Percentiles rank a stretch among this genome's conserved stretches.
These are phyloP conservation scores for Porphyra umbilicalis DNA, from an alignment of 31 red algal genomes.

Conservation along the genomic window DNA sequence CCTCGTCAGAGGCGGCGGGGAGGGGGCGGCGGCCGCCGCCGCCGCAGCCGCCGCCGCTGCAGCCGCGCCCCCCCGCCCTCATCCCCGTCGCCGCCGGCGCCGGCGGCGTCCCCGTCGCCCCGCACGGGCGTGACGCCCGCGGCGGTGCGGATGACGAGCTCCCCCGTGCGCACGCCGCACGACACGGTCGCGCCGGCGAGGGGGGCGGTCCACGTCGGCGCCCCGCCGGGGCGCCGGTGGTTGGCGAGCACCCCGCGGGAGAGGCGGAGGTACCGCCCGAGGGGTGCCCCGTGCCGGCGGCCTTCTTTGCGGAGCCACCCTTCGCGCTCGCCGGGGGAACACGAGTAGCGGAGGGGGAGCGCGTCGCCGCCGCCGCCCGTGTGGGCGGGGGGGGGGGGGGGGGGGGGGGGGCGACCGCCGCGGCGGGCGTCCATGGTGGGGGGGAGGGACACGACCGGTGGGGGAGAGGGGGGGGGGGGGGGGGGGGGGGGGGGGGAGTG, in stretches of 20 bases:
- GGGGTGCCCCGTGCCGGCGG: conserved; percentile 24
- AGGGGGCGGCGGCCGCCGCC: too few relatives aligned
- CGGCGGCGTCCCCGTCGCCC: not conserved
- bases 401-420: too few relatives aligned
- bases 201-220: not conserved
- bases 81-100: not conserved
- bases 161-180: not conserved
- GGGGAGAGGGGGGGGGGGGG: too few relatives aligned
- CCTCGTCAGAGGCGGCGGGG: too few relatives aligned
- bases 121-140: not conserved
- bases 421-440: too few relatives aligned
- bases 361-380: too few relatives aligned
- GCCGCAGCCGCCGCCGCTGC: not conserved
- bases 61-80: not conserved
- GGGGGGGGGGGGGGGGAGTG: too few relatives aligned
- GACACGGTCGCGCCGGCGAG: not conserved
- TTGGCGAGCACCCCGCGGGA: conserved; percentile 12
- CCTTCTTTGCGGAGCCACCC: conserved; percentile 58
- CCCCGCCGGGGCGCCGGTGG: not conserved
- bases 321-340: not conserved
- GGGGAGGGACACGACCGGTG: too few relatives aligned
- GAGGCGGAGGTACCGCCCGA: conserved; percentile 27
- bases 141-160: not conserved
- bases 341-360: not conserved
- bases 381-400: too few relatives aligned